A percentile compares a stretch with the other conserved stretches of the same genome.
Evolutionary conservation across 805 yeast genomes (phyloP).

Genomic region (Wickerhamiella kurtzmanii): DNA sequence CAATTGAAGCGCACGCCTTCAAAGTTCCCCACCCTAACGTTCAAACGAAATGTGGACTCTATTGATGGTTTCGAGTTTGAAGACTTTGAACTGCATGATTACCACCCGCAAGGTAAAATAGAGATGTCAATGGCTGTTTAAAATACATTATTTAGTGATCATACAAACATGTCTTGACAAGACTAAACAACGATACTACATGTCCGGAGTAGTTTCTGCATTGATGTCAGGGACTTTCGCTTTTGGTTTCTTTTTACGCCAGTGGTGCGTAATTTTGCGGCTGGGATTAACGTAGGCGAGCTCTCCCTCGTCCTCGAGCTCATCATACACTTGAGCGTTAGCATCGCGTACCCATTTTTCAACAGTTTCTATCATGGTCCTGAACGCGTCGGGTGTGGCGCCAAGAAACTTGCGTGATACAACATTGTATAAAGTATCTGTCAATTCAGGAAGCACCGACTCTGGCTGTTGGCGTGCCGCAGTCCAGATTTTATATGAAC

Average conservation of each 20-base stretch:
- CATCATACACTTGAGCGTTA: neutral
- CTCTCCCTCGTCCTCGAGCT: neutral
- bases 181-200: too few relatives aligned
- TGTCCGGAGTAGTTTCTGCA: too few relatives aligned
- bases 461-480: neutral
- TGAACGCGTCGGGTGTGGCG: neutral
- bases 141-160: constrained; percentile 7
- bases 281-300: neutral
- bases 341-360: constrained; percentile 1
- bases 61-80: constrained; percentile 85
- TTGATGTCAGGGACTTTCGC: neutral
- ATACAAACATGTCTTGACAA: too few relatives aligned
- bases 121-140: constrained; percentile 97
- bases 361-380: neutral
- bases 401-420: constrained; percentile 1
- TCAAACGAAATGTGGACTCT: constrained; percentile 49
- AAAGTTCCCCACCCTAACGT: constrained; percentile 62
- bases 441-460: constrained; percentile 9
- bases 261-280: neutral
- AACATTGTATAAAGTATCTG: constrained; percentile 4
- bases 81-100: constrained; percentile 70
- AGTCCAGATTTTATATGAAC: neutral
- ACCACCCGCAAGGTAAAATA: constrained; percentile 70
- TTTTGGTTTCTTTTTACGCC: neutral
- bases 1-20: constrained; percentile 68